A percentile compares a stretch with the other conserved stretches of the same genome.
phyloP scores from a whole-genome alignment of 371 early-diverging fungal species.

The Conidiobolus incongruus region DNA sequence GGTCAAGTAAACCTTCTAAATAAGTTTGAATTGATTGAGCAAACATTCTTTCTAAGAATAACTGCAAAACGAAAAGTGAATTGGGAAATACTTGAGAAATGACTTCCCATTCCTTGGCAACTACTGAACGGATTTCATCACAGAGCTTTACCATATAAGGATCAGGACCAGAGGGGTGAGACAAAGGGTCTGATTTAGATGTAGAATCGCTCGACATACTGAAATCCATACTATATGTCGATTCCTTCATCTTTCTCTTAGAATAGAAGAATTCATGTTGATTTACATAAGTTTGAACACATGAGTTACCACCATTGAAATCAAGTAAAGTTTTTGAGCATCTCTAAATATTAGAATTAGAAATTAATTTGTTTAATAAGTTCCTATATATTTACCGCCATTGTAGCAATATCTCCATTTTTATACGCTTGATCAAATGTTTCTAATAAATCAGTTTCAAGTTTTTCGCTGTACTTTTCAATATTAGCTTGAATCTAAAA shows the following conservation, averaged over 20 bases:
- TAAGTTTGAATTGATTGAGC: constrained; percentile 83
- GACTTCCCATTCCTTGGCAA: constrained; percentile 65
- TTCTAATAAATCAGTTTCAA: constrained; percentile 71
- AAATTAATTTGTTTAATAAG: no score
- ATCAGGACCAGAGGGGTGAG: constrained; percentile 45
- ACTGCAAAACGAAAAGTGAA: constrained; percentile 70
- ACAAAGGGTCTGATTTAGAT: constrained; percentile 13
- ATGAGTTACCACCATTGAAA: constrained; percentile 88
- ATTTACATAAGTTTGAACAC: constrained; percentile 83
- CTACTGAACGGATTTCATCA: constrained; percentile 56
- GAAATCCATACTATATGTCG: constrained; percentile 2
- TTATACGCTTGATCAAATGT: constrained; percentile 71
- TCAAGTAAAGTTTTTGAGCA: constrained; percentile 68
- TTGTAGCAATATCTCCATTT: constrained; percentile 29
- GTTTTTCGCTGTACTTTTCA: constrained; percentile 75
- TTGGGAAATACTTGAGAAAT: constrained; percentile 87
- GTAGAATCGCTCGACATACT: background rate
- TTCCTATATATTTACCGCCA: constrained; percentile 22
- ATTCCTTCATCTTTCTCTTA: constrained; percentile 38
- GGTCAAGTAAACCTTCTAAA: constrained; percentile 46
- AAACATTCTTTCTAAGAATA: constrained; percentile 81
- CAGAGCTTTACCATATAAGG: constrained; percentile 53
- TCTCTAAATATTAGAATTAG: constrained; percentile 18
- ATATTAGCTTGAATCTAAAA: constrained; percentile 45
- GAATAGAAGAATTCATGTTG: constrained; percentile 90